Evolutionary conservation across 345 rosid species (phyloP).

Genomic region (Eucalyptus erythrocorys): DNA sequence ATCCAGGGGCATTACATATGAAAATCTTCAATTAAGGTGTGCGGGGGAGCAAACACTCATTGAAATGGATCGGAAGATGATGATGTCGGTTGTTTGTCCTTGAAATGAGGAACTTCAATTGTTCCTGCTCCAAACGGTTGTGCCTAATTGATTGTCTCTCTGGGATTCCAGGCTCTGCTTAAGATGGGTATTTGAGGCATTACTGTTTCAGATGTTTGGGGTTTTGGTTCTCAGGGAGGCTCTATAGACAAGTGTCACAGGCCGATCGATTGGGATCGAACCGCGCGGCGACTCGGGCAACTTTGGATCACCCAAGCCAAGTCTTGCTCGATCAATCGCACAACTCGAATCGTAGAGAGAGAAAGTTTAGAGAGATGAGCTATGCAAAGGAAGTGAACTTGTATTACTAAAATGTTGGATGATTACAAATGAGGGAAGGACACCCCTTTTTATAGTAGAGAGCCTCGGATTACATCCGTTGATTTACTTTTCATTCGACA

Average conservation of each 20-base stretch:
- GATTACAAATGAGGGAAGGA: too few relatives aligned
- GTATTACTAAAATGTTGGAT: too few relatives aligned
- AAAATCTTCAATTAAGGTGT: background rate
- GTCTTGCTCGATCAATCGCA: too few relatives aligned
- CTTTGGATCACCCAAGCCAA: too few relatives aligned
- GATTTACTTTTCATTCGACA: too few relatives aligned
- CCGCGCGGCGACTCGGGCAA: too few relatives aligned
- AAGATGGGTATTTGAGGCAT: slow-evolving; percentile 83
- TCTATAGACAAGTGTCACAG: slow-evolving; percentile 73
- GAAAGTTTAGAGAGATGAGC: too few relatives aligned
- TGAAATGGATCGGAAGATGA: background rate
- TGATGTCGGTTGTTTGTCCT: background rate
- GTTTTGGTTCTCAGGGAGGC: slow-evolving; percentile 86
- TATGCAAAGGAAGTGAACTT: too few relatives aligned
- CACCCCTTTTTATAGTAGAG: too few relatives aligned
- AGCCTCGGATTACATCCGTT: too few relatives aligned
- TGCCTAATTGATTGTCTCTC: background rate
- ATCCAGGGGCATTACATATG: background rate
- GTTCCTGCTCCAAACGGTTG: background rate
- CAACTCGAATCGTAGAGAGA: too few relatives aligned
- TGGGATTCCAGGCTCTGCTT: slow-evolving; percentile 39
- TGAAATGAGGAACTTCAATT: background rate
- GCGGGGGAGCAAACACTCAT: background rate
- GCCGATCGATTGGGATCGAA: too few relatives aligned
- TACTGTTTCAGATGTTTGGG: slow-evolving; percentile 79